Percentiles rank a stretch among this genome's conserved stretches.
Conservation (phyloP, 1,139 yeast species). For the Blastobotrys ciferrii region DNA sequence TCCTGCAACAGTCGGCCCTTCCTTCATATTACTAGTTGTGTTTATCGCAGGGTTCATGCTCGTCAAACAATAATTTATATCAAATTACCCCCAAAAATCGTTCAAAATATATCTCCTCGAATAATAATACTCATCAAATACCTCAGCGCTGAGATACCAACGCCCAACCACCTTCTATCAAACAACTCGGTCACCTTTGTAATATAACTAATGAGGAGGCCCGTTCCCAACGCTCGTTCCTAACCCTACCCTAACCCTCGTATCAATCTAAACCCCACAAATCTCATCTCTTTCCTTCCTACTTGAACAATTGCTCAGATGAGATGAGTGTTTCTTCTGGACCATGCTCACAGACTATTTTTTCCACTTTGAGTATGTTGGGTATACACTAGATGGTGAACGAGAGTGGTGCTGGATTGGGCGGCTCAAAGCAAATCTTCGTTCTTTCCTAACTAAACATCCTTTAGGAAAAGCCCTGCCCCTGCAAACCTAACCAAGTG, state of each 20-base stretch:
- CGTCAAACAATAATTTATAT: neutral
- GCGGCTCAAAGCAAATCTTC: no score
- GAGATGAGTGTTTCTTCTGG: no score
- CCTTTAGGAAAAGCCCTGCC: no score
- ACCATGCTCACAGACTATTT: no score
- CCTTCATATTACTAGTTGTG: neutral
- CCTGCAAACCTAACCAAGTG: no score
- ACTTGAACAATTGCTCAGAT: no score
- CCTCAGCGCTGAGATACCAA: neutral
- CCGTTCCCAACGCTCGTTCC: neutral
- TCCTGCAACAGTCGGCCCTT: neutral
- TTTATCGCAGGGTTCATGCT: constrained; percentile 3
- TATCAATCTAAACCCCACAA: no score
- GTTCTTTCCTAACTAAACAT: no score
- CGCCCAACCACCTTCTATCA: neutral
- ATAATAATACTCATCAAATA: neutral
- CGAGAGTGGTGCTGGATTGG: no score
- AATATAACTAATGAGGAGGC: neutral
- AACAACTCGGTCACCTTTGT: neutral
- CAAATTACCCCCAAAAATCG: neutral
- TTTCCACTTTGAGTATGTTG: no score
- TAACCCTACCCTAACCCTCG: neutral
- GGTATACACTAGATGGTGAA: no score
- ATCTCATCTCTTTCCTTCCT: no score
- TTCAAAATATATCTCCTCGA: neutral